A percentile compares a stretch with the other conserved stretches of the same genome.
Evolutionary conservation across 306 rosid species (phyloP).

Genomic region (Malus orientalis): DNA sequence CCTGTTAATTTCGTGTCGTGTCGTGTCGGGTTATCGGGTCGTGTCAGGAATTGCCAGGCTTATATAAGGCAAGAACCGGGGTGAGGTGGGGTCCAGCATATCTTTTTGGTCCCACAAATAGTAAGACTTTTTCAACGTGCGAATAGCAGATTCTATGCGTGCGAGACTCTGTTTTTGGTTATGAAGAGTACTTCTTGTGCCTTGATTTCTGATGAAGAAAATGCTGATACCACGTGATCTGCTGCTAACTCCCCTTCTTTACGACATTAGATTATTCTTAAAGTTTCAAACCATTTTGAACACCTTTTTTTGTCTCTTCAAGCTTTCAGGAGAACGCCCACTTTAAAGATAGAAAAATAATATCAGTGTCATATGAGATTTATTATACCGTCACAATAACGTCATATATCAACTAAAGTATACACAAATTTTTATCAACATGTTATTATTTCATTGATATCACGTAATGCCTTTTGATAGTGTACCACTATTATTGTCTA

Average conservation of each 20-base stretch:
- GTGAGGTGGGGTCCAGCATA: neutral
- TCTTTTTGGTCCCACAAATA: neutral
- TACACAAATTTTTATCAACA: too few relatives aligned
- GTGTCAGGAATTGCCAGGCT: too few relatives aligned
- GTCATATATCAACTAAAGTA: too few relatives aligned
- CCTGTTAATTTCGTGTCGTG: too few relatives aligned
- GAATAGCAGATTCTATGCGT: neutral
- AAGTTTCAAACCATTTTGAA: neutral
- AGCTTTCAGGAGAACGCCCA: neutral
- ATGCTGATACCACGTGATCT: constrained; percentile 36
- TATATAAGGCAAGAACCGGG: neutral
- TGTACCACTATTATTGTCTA: too few relatives aligned
- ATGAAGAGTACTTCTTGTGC: neutral
- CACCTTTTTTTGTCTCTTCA: neutral
- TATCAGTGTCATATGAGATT: too few relatives aligned
- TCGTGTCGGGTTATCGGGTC: too few relatives aligned
- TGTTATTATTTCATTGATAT: too few relatives aligned
- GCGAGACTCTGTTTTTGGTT: neutral
- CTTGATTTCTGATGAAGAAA: constrained; percentile 8
- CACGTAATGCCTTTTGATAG: too few relatives aligned
- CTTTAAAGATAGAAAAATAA: neutral
- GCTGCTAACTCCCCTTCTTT: constrained; percentile 19
- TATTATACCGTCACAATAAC: too few relatives aligned
- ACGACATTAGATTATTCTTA: constrained; percentile 18
- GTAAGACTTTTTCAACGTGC: neutral